Percentiles rank a stretch among this genome's conserved stretches.
Evolutionary conservation across 306 rosid species (phyloP).

Genomic region (Delonix regia): DNA sequence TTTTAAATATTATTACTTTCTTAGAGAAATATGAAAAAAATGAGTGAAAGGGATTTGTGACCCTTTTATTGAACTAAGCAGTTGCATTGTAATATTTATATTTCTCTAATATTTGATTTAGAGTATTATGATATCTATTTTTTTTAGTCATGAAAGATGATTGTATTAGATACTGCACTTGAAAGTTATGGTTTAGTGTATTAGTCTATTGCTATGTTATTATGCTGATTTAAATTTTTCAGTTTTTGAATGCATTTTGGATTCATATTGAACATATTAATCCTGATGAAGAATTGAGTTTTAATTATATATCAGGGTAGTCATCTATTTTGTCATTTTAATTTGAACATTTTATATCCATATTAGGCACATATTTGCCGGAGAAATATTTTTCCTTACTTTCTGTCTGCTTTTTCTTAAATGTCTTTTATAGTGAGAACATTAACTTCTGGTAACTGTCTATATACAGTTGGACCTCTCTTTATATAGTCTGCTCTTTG

Average conservation of each 20-base stretch:
- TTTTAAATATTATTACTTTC: background rate
- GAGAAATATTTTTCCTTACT: background rate
- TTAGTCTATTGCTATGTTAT: background rate
- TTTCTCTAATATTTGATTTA: background rate
- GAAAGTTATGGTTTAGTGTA: background rate
- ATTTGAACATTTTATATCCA: background rate
- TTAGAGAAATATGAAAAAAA: background rate
- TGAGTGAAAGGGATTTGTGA: background rate
- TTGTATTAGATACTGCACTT: background rate
- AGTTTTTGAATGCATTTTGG: background rate
- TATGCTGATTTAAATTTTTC: background rate
- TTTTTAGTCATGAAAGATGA: background rate
- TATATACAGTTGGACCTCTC: conserved; percentile 8
- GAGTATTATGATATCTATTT: background rate
- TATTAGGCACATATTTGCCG: background rate
- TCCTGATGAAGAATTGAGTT: background rate
- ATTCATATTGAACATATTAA: background rate
- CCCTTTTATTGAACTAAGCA: background rate
- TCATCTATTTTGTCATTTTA: background rate
- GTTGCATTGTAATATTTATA: background rate
- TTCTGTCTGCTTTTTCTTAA: conserved; percentile 16
- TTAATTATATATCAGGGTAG: background rate
- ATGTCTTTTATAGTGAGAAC: background rate
- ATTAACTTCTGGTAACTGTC: conserved; percentile 9
- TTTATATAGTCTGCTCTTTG: background rate